Base-by-base conservation (phyloP, 768 basidiomycete species). In the Agaricus subrufescens region DNA sequence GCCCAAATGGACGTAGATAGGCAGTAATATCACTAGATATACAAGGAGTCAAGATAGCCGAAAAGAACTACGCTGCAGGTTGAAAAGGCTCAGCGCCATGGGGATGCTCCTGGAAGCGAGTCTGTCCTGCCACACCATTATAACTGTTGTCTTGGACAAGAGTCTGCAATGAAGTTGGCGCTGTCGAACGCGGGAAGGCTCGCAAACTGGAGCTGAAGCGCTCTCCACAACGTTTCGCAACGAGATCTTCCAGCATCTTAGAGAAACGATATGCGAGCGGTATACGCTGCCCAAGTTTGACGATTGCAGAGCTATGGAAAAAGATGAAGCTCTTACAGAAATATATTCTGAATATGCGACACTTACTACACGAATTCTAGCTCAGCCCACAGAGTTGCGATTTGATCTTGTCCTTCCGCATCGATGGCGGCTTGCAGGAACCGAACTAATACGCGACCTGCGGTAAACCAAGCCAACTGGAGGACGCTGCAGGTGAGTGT, bases 401-500 rank as follows among this genome's bases (percentile, higher is more conserved):
- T 74, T 65, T 86, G 85, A 30, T 84, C 83, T 26, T 71, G 62
- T 55, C 77, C 78, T 19, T 81, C 78, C 4, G 76, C 77, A 37
- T 86, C 80, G 31, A 82, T 73, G 3, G 86, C 83, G 31, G 82
- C 84, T 59, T 82, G 80, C 34, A 87, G 67, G 66, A 89, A 89
- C 12, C 85, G 78, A 15, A 82, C 77, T 23, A 91, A 74, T 10
- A 86, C 84, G 29, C 85, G 75, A 2, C 86, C 88, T 45, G 78
- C 80, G 49, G 78, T 72, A 64, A 86, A 89, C 86, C 86, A 92
- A 61, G 78, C 80, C 60, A 85, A 83, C 84, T 86, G 54, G 8
- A 11, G 11, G 11, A 34, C 34, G 34, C 7, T 34, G 34, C 11
- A 8, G 34, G 11, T 34, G 34, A 34, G 34, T 34, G 34, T 11